Evolutionary conservation across 305 asterid genomes (phyloP).

Genomic region (Fraxinus dipetala): DNA sequence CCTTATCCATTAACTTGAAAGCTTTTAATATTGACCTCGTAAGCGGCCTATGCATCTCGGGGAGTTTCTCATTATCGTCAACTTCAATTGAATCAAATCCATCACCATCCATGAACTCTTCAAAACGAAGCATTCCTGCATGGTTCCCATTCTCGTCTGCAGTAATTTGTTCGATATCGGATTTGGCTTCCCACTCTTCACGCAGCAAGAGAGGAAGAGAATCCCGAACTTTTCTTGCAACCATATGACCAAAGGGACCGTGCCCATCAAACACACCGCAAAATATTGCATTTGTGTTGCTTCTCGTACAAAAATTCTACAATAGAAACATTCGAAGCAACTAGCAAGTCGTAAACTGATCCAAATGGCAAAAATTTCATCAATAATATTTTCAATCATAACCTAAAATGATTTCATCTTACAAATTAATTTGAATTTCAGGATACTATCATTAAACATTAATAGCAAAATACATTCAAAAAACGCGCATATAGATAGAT

Average conservation of each 20-base stretch:
- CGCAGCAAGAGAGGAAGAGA: conserved; percentile 42
- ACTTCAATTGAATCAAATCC: conserved; percentile 32
- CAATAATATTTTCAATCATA: conserved; percentile 9
- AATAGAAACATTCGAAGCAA: conserved; percentile 37
- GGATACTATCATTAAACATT: background rate
- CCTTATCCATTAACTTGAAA: conserved; percentile 47
- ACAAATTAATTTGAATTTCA: background rate
- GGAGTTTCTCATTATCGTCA: conserved; percentile 40
- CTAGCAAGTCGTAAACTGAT: conserved; percentile 41
- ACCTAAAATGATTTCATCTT: background rate
- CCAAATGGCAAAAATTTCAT: conserved; percentile 21
- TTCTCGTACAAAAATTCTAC: conserved; percentile 45
- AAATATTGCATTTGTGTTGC: conserved; percentile 34
- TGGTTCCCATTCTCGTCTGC: conserved; percentile 26
- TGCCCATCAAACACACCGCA: conserved; percentile 68
- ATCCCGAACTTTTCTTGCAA: conserved; percentile 60
- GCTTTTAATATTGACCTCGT: conserved; percentile 43
- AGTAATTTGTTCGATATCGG: conserved; percentile 25
- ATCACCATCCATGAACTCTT: conserved; percentile 38
- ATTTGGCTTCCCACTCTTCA: conserved; percentile 38
- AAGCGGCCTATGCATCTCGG: conserved; percentile 38
- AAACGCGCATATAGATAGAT: background rate
- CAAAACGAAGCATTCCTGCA: conserved; percentile 27
- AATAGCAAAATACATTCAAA: background rate
- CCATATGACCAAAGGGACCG: conserved; percentile 63